Conservation (phyloP, 352 stramenopile genomes). For the Phytopythium vexans region DNA sequence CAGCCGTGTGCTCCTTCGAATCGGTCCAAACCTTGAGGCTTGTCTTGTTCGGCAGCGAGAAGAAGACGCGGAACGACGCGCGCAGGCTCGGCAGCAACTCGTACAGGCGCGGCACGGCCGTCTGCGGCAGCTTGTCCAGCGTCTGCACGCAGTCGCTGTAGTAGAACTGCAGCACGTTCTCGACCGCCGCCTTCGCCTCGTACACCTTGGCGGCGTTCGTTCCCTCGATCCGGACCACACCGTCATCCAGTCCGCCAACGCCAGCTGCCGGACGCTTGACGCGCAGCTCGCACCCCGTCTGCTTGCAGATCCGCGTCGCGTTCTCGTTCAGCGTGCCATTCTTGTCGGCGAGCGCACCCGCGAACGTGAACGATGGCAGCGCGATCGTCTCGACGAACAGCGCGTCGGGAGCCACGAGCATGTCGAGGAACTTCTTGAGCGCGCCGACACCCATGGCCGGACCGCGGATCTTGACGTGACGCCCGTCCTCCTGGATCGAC, state of each 20-base stretch:
- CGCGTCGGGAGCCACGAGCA: conserved; percentile 53
- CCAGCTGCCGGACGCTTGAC: conserved; percentile 22
- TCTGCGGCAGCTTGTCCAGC: conserved; percentile 40
- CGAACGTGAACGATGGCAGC: conserved; percentile 45
- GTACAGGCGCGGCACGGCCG: conserved; percentile 56
- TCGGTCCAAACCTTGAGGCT: conserved; percentile 68
- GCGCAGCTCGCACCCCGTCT: conserved; percentile 74
- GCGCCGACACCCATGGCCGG: conserved; percentile 60
- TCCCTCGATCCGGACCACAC: conserved; percentile 64
- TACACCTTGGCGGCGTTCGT: conserved; percentile 61
- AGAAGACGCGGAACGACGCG: conserved; percentile 33
- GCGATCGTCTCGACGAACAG: conserved; percentile 67
- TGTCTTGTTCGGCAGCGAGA: conserved; percentile 54
- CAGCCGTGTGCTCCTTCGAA: conserved; percentile 41
- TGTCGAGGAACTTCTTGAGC: conserved; percentile 74
- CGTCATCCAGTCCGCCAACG: conserved; percentile 22
- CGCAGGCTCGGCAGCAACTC: conserved; percentile 54
- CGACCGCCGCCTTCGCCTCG: conserved; percentile 62
- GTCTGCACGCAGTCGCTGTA: conserved; percentile 54
- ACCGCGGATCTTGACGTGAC: conserved; percentile 65
- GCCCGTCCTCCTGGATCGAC: conserved; percentile 63
- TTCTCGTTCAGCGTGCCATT: conserved; percentile 64
- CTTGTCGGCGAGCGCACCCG: conserved; percentile 51
- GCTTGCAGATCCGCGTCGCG: conserved; percentile 64
- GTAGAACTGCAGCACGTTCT: conserved; percentile 81